Evolutionary conservation across 345 rosid genomes (phyloP).

Genomic region (Eucalyptus cloeziana): DNA sequence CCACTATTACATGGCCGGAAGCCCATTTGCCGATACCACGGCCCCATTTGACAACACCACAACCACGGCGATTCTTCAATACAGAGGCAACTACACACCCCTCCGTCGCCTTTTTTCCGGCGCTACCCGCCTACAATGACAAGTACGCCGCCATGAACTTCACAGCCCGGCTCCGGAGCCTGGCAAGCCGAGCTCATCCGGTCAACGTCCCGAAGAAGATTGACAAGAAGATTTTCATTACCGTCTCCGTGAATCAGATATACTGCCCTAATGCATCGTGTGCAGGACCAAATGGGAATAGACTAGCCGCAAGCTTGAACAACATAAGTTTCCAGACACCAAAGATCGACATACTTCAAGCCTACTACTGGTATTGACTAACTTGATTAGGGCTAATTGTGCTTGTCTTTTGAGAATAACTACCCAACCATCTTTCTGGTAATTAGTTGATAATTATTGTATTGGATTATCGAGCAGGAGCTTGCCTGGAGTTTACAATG

Average conservation of each 20-base stretch:
- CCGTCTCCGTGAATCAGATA: conserved; percentile 4
- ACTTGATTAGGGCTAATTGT: not conserved
- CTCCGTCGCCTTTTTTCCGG: conserved; percentile 1
- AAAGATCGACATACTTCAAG: conserved; percentile 15
- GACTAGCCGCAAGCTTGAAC: conserved; percentile 23
- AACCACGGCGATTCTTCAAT: conserved; percentile 5
- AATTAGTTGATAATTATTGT: not conserved
- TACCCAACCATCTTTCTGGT: not conserved
- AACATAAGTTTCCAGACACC: conserved; percentile 24
- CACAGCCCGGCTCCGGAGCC: not conserved
- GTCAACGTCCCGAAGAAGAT: conserved; percentile 8
- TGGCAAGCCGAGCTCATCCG: conserved; percentile 3
- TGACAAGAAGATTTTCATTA: not conserved
- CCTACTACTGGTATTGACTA: conserved; percentile 20
- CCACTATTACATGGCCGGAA: conserved; percentile 17
- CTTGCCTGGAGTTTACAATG: not conserved
- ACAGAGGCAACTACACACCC: conserved; percentile 9
- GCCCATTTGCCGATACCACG: conserved; percentile 6
- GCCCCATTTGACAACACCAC: conserved; percentile 8
- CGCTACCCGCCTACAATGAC: conserved; percentile 2
- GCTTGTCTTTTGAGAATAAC: not conserved
- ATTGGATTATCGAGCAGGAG: not conserved
- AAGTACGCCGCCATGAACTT: conserved; percentile 1
- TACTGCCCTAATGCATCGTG: conserved; percentile 4
- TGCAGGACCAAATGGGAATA: not conserved